A percentile compares a stretch with the other conserved stretches of the same genome.
Conservation (phyloP, 768 basidiomycete genomes). For the Rubroboletus pulcherrimus region DNA sequence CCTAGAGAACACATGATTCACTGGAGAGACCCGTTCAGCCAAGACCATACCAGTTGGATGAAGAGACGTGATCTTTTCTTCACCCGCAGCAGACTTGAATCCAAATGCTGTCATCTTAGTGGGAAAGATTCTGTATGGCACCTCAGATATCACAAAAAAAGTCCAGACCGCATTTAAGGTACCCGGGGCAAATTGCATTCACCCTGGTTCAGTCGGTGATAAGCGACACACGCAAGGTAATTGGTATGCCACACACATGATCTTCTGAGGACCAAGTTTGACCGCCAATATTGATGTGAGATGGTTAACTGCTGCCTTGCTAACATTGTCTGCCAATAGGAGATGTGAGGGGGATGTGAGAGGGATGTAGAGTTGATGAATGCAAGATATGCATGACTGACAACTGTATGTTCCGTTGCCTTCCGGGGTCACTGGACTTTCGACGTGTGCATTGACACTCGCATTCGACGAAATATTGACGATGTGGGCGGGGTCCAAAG, state of each 20-base stretch:
- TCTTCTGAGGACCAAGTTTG: conserved; percentile 53
- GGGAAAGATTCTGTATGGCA: conserved; percentile 58
- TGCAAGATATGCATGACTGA: conserved; percentile 36
- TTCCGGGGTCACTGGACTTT: conserved; percentile 43
- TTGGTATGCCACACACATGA: conserved; percentile 52
- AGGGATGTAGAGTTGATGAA: background rate
- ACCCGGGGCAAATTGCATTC: conserved; percentile 85
- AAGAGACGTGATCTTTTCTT: conserved; percentile 43
- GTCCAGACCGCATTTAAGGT: conserved; percentile 6
- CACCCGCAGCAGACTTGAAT: conserved; percentile 47
- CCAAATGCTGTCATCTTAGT: conserved; percentile 83
- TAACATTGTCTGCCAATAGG: conserved; percentile 56
- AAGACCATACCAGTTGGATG: conserved; percentile 62
- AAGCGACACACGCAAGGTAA: background rate
- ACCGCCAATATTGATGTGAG: conserved; percentile 69
- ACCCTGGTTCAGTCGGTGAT: conserved; percentile 43
- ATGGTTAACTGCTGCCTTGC: conserved; percentile 87
- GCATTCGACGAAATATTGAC: conserved; percentile 80
- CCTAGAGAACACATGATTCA: conserved; percentile 36
- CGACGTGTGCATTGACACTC: conserved; percentile 49
- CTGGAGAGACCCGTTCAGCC: background rate
- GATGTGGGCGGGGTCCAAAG: conserved; percentile 65
- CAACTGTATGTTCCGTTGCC: conserved; percentile 78
- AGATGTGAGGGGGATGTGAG: background rate
- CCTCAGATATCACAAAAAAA: background rate